Percentiles rank a stretch among this genome's conserved stretches.
These are phyloP conservation scores for Psilocybe sp. DNA, from an alignment of 768 basidiomycete species.

Conservation along the genomic window DNA sequence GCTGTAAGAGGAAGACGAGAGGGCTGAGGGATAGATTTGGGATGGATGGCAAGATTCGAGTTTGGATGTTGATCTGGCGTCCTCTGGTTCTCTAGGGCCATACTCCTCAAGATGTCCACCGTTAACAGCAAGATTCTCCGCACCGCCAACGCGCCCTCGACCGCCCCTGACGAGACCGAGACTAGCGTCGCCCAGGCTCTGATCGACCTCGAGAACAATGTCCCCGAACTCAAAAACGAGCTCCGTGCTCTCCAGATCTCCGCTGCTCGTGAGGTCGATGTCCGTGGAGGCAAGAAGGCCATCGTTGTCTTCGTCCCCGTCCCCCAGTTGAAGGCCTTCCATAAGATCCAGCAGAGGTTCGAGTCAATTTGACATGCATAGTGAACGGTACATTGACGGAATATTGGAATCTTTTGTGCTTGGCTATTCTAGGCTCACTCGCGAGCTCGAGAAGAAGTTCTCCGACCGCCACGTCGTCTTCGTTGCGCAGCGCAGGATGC, in stretches of 20 bases:
- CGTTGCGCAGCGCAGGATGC: slow-evolving; percentile 96
- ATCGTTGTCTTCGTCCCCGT: slow-evolving; percentile 98
- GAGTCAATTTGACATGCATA: slow-evolving; percentile 16
- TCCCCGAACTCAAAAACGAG: slow-evolving; percentile 97
- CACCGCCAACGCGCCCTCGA: slow-evolving; percentile 91
- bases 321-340: slow-evolving; percentile 97
- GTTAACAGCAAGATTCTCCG: slow-evolving; percentile 85
- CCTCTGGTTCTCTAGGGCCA: slow-evolving; percentile 29
- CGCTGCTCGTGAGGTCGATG: slow-evolving; percentile 97
- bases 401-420: slow-evolving; percentile 10
- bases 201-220: slow-evolving; percentile 96
- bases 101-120: slow-evolving; percentile 63
- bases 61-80: slow-evolving; percentile 48
- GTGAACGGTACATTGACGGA: slow-evolving; percentile 3
- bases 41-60: slow-evolving; percentile 51
- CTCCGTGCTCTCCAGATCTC: slow-evolving; percentile 95
- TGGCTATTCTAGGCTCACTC: slow-evolving; percentile 69
- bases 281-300: slow-evolving; percentile 99
- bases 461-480: slow-evolving; percentile 99
- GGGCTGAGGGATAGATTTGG: slow-evolving; percentile 29
- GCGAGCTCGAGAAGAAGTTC: slow-evolving; percentile 99
- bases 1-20: slow-evolving; percentile 19
- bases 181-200: slow-evolving; percentile 91
- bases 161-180: slow-evolving; percentile 89
- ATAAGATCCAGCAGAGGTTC: slow-evolving; percentile 94